phyloP scores from a whole-genome alignment of 208 protist species.

The Novymonas esmeraldas region DNA sequence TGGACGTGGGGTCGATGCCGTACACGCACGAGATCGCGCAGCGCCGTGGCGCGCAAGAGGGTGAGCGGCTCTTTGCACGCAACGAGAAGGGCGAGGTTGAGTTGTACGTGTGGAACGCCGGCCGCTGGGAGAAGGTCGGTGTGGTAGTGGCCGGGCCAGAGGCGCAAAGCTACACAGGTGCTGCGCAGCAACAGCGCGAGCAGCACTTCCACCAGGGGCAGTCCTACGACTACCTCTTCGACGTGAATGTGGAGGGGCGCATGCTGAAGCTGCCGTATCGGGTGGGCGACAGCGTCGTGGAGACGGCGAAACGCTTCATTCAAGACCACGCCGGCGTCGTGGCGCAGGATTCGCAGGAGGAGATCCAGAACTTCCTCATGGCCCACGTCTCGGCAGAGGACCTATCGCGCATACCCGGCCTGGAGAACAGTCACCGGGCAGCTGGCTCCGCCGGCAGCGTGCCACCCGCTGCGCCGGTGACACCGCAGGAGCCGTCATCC shows the following conservation, averaged over 20 bases:
- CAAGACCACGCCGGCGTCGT: conserved; percentile 82
- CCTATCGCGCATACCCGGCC: conserved; percentile 29
- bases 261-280: conserved; percentile 94
- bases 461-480: neutral
- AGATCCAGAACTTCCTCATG: conserved; percentile 94
- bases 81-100: conserved; percentile 72
- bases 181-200: conserved; percentile 29
- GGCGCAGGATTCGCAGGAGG: conserved; percentile 83
- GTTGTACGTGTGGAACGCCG: conserved; percentile 72
- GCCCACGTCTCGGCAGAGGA: conserved; percentile 60
- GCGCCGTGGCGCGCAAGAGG: conserved; percentile 42
- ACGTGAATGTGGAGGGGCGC: conserved; percentile 86
- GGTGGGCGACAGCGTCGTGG: conserved; percentile 80
- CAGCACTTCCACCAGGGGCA: conserved; percentile 87
- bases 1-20: conserved; percentile 40
- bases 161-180: conserved; percentile 34
- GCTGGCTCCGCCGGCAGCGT: neutral
- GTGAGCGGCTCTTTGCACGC: conserved; percentile 65
- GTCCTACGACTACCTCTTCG: conserved; percentile 96
- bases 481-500: neutral
- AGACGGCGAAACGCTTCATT: conserved; percentile 91
- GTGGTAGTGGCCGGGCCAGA: conserved; percentile 86
- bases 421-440: conserved; percentile 17
- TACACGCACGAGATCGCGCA: conserved; percentile 51
- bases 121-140: conserved; percentile 92